Evolutionary conservation across 1,139 yeast genomes (phyloP), one percentile per base, ranked within the genome.

Genomic region (Saccharomyces pastorianus): DNA sequence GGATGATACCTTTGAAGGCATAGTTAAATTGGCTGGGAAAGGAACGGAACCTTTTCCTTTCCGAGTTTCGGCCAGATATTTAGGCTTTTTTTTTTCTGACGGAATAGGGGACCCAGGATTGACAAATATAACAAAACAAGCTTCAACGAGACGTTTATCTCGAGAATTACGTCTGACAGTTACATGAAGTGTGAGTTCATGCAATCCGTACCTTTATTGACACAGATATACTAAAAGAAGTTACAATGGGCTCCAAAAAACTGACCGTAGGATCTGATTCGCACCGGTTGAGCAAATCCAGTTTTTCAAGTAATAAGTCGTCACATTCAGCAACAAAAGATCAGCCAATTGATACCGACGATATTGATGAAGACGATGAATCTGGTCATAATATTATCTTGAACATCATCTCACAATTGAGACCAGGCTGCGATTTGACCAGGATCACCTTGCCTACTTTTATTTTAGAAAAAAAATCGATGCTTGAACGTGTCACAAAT

Each of bases 401-500:
- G 76, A 89, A 93, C 13, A 88, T 93, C 55, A 91, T 93, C 55
- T 76, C 96, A 23, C 98, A 91, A 71, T 77, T 93, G 66, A 82
- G 96, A 61, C 96, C 96, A 0, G 98, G 98, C 1, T 84, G 88
- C 59, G 99, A 93, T 67, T 76, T 93, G 58, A 78, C 96, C 0
- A 81, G 90, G 64, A 93, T 93, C 61, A 91, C 99, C 0, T 77
- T 93, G 53, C 99, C 99, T 2, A 93, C 99, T 0, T 93, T 93
- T 64, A 89, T 93, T 53, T 77, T 93, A 53, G 99, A 93, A 71
- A 86, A 95, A 69, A 93, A 91, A 71, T 88, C 96, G 3, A 91
- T 93, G 99, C 76, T 93, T 53, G 99, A 93, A 70, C 82, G 99
- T 67, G 88, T 93, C 60, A 88, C 98, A 9, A 93, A 93, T 70